phyloP scores from a whole-genome alignment of 345 rosid genomes.

The Acer saccharum region DNA sequence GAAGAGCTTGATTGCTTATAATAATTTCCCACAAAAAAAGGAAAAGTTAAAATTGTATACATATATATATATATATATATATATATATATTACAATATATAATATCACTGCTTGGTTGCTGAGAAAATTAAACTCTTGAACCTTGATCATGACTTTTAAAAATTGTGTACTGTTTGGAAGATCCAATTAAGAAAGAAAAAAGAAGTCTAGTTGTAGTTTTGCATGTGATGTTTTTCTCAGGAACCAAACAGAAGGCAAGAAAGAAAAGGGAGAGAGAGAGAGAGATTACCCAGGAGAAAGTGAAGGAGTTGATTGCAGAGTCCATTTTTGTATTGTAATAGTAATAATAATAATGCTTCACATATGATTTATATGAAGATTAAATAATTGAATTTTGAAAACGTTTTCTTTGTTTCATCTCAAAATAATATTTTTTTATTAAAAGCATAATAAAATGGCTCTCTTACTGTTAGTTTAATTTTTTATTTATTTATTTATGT shows the following conservation, averaged over 20 bases:
- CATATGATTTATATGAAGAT: neutral
- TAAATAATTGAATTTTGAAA: neutral
- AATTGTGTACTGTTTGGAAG: no score
- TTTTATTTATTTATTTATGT: no score
- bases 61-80: no score
- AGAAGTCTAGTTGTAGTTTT: no score
- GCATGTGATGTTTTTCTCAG: neutral
- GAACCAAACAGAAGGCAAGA: neutral
- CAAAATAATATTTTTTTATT: neutral
- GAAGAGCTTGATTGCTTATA: slow-evolving; percentile 31
- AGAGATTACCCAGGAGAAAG: slow-evolving; percentile 4
- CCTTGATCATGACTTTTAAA: neutral
- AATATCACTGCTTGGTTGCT: neutral
- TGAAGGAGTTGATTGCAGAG: slow-evolving; percentile 1
- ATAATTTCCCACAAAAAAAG: slow-evolving; percentile 1
- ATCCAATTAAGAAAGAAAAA: no score
- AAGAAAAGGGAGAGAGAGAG: neutral
- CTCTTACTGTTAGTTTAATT: no score
- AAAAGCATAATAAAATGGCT: no score
- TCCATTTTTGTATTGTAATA: neutral
- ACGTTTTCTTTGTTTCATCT: neutral
- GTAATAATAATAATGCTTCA: neutral
- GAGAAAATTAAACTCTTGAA: neutral
- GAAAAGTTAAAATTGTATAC: neutral
- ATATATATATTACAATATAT: no score